Base-by-base conservation (phyloP, 768 basidiomycete species). In the Panus rudis region DNA sequence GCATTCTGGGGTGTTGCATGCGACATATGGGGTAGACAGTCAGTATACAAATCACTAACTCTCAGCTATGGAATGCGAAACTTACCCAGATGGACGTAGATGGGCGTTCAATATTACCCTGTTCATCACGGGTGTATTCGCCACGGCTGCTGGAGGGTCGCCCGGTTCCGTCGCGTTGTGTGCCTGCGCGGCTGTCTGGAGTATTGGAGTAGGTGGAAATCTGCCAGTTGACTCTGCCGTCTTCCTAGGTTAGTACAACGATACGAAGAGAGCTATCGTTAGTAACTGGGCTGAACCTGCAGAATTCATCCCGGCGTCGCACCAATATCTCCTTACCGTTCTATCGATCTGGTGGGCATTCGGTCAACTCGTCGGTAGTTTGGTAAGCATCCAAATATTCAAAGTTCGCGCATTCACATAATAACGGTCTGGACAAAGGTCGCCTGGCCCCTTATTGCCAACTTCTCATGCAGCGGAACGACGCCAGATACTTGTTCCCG, bases 261-360 rank as follows among this genome's bases (percentile, higher is more conserved):
- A 7, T 19, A 28, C 31, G 13, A n/a, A n/a, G 32, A 23, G 24
- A 14, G 17, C 12, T 20, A 6, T 13, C 20, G 6, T 13, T 6
- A 23, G 32, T 17, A 28, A 21, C 19, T 27, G 12, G 8, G 4
- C 4, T 4, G 3, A 43, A 21, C 46, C 52, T 31, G 39, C 35
- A 79, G 82, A 88, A 50, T 85, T 84, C 52, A 53, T 84, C 0
- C 86, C 86, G 1, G 73, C 73, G 2, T 75, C 76, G 2, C 81
- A 87, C 48, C 85, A 89, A 54, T 87, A 84, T 53, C 67, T 89
- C 5, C 66, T 88, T 19, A 86, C 84, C 0, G 64, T 86, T 7
- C 69, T 88, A 19, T 84, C 84, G 0, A 75, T 86, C 33, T 88
- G 81, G 80, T 89, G 86, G 86, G 79, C 81, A 5, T 65, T 88